phyloP scores from a whole-genome alignment of 345 rosid genomes.

The Dovyalis caffra region DNA sequence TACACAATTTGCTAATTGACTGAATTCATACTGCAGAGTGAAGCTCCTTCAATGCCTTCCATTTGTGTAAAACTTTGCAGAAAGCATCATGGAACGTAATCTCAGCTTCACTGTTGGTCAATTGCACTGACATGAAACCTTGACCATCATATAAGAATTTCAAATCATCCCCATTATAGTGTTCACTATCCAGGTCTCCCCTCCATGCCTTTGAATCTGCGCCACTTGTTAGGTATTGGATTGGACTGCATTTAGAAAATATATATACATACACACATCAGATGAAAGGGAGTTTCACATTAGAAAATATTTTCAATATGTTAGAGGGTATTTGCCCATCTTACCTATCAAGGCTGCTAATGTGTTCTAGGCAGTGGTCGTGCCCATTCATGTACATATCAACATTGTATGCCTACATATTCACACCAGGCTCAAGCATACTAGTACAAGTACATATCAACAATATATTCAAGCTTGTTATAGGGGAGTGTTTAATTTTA shows the following conservation, averaged over 20 bases:
- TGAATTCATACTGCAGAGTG: constrained; percentile 9
- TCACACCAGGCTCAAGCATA: no score
- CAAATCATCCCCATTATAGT: constrained; percentile 29
- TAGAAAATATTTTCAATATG: not conserved
- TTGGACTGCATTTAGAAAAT: constrained; percentile 31
- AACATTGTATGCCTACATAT: constrained; percentile 39
- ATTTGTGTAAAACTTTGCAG: constrained; percentile 51
- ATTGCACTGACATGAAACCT: constrained; percentile 67
- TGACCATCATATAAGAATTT: constrained; percentile 75
- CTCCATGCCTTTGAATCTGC: constrained; percentile 90
- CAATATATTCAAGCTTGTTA: no score
- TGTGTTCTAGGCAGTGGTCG: constrained; percentile 50
- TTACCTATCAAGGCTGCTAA: constrained; percentile 39
- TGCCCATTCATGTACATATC: constrained; percentile 55
- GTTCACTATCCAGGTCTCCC: constrained; percentile 37
- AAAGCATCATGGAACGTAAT: constrained; percentile 46
- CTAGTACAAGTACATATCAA: no score
- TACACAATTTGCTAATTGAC: not conserved
- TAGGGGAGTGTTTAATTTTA: no score
- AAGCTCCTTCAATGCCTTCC: constrained; percentile 36
- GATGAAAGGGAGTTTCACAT: no score
- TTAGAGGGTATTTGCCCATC: no score
- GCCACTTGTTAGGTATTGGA: constrained; percentile 75
- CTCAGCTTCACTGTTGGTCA: constrained; percentile 26
- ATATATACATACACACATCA: no score